Conservation (phyloP, 2,329 filamentous ascomycete species). For the Hypoxylon sp. region DNA sequence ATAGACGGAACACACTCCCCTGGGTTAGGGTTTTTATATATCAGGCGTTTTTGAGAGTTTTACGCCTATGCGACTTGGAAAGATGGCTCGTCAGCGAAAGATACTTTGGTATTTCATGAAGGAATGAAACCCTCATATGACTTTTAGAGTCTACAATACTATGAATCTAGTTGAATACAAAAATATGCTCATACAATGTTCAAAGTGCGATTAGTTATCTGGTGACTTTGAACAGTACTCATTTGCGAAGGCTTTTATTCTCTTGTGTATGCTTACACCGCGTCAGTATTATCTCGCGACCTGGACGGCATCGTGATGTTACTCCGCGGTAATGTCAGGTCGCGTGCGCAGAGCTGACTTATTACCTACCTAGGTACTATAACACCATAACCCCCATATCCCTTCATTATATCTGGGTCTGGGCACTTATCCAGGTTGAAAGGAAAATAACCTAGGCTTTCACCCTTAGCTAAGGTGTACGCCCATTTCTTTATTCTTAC, state of each 20-base stretch:
- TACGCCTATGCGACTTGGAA: not conserved
- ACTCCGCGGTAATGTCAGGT: too few relatives aligned
- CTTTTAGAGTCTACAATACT: conserved; percentile 3
- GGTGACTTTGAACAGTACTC: not conserved
- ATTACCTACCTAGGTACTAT: too few relatives aligned
- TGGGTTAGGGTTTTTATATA: not conserved
- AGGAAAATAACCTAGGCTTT: too few relatives aligned
- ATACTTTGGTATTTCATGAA: not conserved
- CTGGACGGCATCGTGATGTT: too few relatives aligned
- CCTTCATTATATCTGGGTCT: not conserved
- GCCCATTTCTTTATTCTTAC: too few relatives aligned
- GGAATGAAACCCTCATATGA: not conserved
- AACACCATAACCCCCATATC: too few relatives aligned
- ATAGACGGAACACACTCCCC: conserved; percentile 4
- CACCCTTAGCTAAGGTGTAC: too few relatives aligned
- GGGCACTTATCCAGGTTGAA: too few relatives aligned
- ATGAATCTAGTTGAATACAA: conserved; percentile 1
- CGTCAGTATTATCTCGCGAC: too few relatives aligned
- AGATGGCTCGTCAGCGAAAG: not conserved
- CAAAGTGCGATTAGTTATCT: not conserved
- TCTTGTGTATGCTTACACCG: too few relatives aligned
- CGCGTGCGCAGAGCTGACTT: too few relatives aligned
- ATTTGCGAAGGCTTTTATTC: too few relatives aligned
- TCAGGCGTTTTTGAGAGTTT: not conserved
- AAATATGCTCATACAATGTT: not conserved